These are phyloP conservation scores for Picea abies DNA, from an alignment of 83 land plant species.

Conservation along the genomic window DNA sequence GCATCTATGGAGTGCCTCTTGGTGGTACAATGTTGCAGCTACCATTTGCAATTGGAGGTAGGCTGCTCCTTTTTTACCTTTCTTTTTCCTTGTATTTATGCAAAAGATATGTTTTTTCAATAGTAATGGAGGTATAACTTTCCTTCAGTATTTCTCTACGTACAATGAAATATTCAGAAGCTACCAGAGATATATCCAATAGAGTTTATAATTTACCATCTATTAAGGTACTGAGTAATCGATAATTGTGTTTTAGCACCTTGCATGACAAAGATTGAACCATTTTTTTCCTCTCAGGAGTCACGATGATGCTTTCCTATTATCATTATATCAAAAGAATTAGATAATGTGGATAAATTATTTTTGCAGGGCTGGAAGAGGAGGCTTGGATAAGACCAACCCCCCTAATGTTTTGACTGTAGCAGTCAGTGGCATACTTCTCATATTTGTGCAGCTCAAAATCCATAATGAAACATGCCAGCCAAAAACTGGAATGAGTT, in stretches of 20 bases:
- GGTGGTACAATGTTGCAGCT: conserved; percentile 88
- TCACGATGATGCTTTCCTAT: no score
- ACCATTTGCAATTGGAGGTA: conserved; percentile 97
- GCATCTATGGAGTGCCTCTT: conserved; percentile 84
- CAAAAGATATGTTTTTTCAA: not conserved
- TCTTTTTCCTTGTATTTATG: not conserved
- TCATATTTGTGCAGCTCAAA: not conserved
- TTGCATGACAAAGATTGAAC: no score
- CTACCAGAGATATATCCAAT: no score
- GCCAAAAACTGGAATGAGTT: not conserved
- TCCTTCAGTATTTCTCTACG: not conserved
- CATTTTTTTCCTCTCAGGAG: no score
- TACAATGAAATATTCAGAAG: not conserved
- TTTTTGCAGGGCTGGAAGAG: no score
- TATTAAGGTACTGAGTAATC: no score
- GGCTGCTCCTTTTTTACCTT: not conserved
- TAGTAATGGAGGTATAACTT: not conserved
- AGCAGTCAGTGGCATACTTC: not conserved
- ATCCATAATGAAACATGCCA: not conserved
- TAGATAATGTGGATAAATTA: not conserved
- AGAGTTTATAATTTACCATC: no score
- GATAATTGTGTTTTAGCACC: no score
- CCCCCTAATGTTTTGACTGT: not conserved
- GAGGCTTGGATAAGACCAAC: not conserved
- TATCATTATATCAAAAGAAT: not conserved